These are phyloP conservation scores for Meyerozyma sp. DNA, from an alignment of 1,139 yeast species.

Conservation along the genomic window DNA sequence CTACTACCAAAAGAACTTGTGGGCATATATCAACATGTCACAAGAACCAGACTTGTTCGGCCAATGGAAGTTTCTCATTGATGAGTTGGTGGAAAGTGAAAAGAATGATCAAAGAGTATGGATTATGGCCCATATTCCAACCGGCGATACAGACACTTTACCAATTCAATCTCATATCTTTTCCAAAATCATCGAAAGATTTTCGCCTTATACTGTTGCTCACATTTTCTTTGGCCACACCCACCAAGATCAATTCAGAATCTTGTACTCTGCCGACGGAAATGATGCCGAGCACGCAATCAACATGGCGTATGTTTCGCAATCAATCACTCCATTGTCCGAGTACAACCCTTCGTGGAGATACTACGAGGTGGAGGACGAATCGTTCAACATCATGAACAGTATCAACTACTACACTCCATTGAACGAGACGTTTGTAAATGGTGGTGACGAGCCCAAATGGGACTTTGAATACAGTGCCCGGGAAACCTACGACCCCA, in stretches of 20 bases:
- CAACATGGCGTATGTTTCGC: slow-evolving; percentile 61
- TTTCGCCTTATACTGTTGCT: slow-evolving; percentile 65
- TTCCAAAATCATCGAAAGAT: slow-evolving; percentile 56
- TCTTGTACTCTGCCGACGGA: slow-evolving; percentile 42
- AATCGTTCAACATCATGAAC: slow-evolving; percentile 58
- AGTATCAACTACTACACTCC: slow-evolving; percentile 51
- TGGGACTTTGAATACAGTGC: slow-evolving; percentile 55
- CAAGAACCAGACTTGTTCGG: slow-evolving; percentile 60
- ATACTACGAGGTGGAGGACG: slow-evolving; percentile 62
- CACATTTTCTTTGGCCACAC: slow-evolving; percentile 70
- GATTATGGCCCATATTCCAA: slow-evolving; percentile 68
- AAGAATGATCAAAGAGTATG: slow-evolving; percentile 56
- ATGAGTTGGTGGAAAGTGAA: slow-evolving; percentile 59
- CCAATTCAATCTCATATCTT: slow-evolving; percentile 60
- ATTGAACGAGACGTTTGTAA: slow-evolving; percentile 46
- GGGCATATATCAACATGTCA: slow-evolving; percentile 52
- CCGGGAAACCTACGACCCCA: slow-evolving; percentile 44
- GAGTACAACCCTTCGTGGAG: slow-evolving; percentile 64
- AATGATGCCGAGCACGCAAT: slow-evolving; percentile 39
- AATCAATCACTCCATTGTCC: slow-evolving; percentile 58
- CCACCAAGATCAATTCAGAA: slow-evolving; percentile 62
- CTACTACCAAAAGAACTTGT: slow-evolving; percentile 60
- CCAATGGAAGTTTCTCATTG: slow-evolving; percentile 54
- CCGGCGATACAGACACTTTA: slow-evolving; percentile 48
- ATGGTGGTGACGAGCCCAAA: slow-evolving; percentile 44